Conservation (phyloP, 441 rosid species). For the Eruca vesicaria region DNA sequence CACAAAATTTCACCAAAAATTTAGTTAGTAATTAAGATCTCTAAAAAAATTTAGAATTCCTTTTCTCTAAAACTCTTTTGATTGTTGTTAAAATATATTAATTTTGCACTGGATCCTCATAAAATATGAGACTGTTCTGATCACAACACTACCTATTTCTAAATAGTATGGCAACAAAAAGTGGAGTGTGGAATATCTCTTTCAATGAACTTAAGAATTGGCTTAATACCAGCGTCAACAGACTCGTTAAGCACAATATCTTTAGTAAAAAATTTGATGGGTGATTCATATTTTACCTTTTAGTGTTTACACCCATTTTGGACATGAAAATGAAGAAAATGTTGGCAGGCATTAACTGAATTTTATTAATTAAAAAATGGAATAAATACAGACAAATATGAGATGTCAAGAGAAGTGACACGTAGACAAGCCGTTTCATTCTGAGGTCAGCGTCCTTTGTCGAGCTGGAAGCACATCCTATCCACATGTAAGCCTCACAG, state of each 20-base stretch:
- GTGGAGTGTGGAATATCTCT: background rate
- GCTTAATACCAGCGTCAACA: background rate
- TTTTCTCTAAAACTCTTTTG: too few species aligned
- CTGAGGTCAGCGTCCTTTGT: slow-evolving; percentile 4
- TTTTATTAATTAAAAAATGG: too few species aligned
- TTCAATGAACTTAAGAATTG: background rate
- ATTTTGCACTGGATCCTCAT: too few species aligned
- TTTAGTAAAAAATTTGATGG: background rate
- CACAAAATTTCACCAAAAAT: too few species aligned
- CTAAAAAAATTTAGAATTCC: too few species aligned
- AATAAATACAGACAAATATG: background rate
- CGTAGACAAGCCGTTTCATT: slow-evolving; percentile 12
- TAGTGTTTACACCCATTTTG: background rate
- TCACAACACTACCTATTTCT: background rate
- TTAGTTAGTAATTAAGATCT: too few species aligned
- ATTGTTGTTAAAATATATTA: too few species aligned
- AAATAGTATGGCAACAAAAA: background rate
- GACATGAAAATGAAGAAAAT: too few species aligned
- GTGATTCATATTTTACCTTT: background rate
- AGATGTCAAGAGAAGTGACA: slow-evolving; percentile 20
- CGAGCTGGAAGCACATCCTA: slow-evolving; percentile 3
- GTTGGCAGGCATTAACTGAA: too few species aligned
- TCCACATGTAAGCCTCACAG: background rate
- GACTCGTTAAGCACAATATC: background rate
- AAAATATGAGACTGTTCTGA: too few species aligned